Evolutionary conservation across 768 basidiomycete species (phyloP).

Genomic region (Lactarius hatsudake): DNA sequence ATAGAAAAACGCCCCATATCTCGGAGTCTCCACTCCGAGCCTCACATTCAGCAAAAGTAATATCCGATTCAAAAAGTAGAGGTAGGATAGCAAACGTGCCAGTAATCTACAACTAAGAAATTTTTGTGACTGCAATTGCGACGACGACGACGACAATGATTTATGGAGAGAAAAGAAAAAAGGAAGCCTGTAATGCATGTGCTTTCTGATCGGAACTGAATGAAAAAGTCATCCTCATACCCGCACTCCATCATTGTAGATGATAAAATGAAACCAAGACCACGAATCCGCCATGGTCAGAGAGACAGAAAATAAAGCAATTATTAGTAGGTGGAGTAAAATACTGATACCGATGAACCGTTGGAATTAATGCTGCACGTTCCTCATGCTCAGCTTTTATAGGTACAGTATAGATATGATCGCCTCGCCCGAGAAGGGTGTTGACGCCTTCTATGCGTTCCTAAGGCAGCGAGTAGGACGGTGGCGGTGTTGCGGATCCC

Average conservation of each 20-base stretch:
- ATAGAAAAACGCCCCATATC: too few relatives aligned
- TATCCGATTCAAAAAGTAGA: not conserved
- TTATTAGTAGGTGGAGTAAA: not conserved
- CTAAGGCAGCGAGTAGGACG: constrained; percentile 23
- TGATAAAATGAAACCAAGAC: not conserved
- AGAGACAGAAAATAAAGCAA: not conserved
- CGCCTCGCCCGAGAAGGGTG: too few relatives aligned
- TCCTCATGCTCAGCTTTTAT: not conserved
- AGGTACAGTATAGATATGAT: not conserved
- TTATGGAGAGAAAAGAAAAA: not conserved
- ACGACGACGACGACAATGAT: not conserved
- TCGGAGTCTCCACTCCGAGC: too few relatives aligned
- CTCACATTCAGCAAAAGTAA: not conserved
- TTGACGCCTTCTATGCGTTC: not conserved
- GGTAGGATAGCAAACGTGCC: not conserved
- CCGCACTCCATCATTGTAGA: not conserved
- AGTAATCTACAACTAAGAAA: not conserved
- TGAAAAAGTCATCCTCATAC: not conserved
- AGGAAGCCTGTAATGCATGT: not conserved
- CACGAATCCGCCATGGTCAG: not conserved
- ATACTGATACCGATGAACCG: not conserved
- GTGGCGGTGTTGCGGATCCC: constrained; percentile 20
- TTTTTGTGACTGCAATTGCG: not conserved
- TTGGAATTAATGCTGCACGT: not conserved
- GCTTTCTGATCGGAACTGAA: not conserved